phyloP scores from a whole-genome alignment of 2,329 filamentous ascomycete genomes.

The Simplicillium sp. region DNA sequence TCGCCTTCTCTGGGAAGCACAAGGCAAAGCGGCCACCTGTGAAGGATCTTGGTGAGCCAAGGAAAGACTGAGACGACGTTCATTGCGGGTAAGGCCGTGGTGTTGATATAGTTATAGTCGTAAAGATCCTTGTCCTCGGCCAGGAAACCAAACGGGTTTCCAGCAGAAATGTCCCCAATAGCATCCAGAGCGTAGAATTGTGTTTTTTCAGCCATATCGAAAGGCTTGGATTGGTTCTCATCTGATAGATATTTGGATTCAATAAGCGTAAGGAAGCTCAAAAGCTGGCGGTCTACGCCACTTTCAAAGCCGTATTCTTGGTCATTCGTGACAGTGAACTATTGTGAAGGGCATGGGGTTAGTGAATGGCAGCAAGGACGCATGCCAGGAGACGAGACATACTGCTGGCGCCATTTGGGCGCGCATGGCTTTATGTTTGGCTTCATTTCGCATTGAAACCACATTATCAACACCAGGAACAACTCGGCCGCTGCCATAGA shows the following conservation, averaged over 20 bases:
- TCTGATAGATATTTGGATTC: constrained; percentile 35
- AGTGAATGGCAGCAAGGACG: background rate
- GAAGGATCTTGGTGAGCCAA: constrained; percentile 22
- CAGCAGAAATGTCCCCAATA: constrained; percentile 43
- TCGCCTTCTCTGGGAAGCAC: constrained; percentile 25
- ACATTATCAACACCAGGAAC: constrained; percentile 45
- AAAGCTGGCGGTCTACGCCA: constrained; percentile 27
- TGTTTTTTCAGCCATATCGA: constrained; percentile 40
- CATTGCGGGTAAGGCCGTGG: constrained; percentile 27
- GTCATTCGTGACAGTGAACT: constrained; percentile 43
- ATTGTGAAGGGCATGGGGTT: constrained; percentile 6
- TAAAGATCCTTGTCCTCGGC: constrained; percentile 37
- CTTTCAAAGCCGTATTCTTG: constrained; percentile 29
- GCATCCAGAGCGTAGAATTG: constrained; percentile 46
- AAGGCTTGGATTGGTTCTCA: constrained; percentile 18
- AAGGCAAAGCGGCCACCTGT: constrained; percentile 24
- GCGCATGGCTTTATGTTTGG: constrained; percentile 26
- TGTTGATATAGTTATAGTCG: constrained; percentile 32
- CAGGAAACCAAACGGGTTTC: constrained; percentile 40
- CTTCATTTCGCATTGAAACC: constrained; percentile 38
- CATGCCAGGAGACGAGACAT: constrained; percentile 10
- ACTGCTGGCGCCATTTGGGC: constrained; percentile 33
- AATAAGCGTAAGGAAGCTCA: constrained; percentile 33
- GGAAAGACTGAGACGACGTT: constrained; percentile 25
- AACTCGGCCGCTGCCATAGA: constrained; percentile 40